Evolutionary conservation across 768 basidiomycete species (phyloP).

Genomic region (Tephrocybe rancida): DNA sequence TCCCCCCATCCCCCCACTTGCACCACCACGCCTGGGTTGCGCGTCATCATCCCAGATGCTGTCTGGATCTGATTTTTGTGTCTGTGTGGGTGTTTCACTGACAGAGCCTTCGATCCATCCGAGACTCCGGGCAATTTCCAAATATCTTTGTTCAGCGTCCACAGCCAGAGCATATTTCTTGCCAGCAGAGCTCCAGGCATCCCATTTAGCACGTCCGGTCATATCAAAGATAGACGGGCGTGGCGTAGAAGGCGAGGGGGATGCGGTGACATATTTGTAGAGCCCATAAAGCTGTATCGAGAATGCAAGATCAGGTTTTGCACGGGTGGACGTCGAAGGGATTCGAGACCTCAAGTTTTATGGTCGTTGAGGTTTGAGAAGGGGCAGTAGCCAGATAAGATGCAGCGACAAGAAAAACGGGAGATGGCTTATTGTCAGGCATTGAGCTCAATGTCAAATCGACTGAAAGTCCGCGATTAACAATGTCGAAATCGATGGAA

Average conservation of each 20-base stretch:
- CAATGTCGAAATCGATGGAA: neutral
- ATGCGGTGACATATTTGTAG: conserved; percentile 75
- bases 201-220: conserved; percentile 84
- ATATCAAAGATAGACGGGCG: conserved; percentile 81
- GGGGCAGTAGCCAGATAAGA: conserved; percentile 61
- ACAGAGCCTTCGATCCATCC: conserved; percentile 58
- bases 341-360: conserved; percentile 74
- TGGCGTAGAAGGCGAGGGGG: conserved; percentile 50
- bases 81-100: conserved; percentile 8
- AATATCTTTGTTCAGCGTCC: conserved; percentile 66
- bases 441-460: conserved; percentile 2
- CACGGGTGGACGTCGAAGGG: conserved; percentile 26
- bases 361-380: conserved; percentile 57
- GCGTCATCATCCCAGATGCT: conserved; percentile 50
- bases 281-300: conserved; percentile 75
- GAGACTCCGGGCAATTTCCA: conserved; percentile 65
- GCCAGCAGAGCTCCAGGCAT: conserved; percentile 68
- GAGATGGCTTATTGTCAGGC: conserved; percentile 32
- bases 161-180: conserved; percentile 44
- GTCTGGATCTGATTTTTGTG: conserved; percentile 25
- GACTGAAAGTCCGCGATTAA: neutral
- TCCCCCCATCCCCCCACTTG: conserved; percentile 55
- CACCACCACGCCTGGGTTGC: conserved; percentile 24
- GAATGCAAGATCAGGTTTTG: conserved; percentile 39
- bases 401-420: conserved; percentile 60